Base-by-base conservation (phyloP, 306 rosid genomes). In the Oxytropis ochrocephala region DNA sequence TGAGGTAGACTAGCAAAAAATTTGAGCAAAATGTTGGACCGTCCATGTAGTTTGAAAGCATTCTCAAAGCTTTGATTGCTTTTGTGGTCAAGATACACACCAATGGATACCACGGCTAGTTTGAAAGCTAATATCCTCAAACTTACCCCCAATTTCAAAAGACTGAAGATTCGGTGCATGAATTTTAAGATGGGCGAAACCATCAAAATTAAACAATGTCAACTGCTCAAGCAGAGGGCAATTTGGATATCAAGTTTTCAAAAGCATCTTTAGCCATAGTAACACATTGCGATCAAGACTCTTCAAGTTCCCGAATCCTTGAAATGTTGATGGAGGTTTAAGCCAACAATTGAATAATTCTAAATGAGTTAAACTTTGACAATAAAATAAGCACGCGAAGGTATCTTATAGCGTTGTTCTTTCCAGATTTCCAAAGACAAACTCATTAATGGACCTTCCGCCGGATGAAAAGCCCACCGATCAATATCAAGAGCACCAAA, bases 351-450 rank as follows among this genome's bases (percentile, higher is more conserved):
- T 81, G 53, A 81, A 85, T 8, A 83, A 52, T 67, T 85, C 94
- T 47, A 88, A 66, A 65, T 83, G 85, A 60, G n/a, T n/a, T n/a
- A n/a, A n/a, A n/a, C n/a, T n/a, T n/a, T n/a, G n/a, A n/a, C n/a
- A n/a, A n/a, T n/a, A n/a, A 72, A 83, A 88, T 48, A 85, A 75
- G 60, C 83, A 56, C 0, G 87, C n/a, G n/a, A 83, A 6, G 85
- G 90, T 49, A 85, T 81, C 77, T 60, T 72, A 77, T 81, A 88
- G 33, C 81, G 88, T 12, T 75, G 78, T 72, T 86, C 87, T 29
- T 73, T 81, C 91, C 87, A 81, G 67, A 85, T 67, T 73, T 89
- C 85, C 68, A n/a, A 87, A 82, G 53, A 84, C 81, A 62, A 88
- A 78, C 72, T 83, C 87, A 58, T 83, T 75, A 60, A 85, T 14